Base-by-base conservation (phyloP, 768 basidiomycete species). In the Phaeotremella fagi region DNA sequence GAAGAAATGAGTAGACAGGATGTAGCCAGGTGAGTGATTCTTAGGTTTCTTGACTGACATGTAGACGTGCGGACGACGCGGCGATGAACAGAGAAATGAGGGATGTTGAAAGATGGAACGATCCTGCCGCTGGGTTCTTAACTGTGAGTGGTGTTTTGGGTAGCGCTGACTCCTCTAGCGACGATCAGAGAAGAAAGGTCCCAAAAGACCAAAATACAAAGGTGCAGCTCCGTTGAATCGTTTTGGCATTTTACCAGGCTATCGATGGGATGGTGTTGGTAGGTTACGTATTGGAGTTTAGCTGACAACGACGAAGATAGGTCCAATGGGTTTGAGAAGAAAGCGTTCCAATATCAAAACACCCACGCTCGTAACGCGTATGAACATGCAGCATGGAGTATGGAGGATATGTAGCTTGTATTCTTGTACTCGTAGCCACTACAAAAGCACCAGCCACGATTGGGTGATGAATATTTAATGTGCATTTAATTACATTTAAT, bases 261-360 rank as follows among this genome's bases (percentile, higher is more conserved):
- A 91, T 72, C 80, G 94, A 69, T 99, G 95, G 95, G 95, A 99
- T 72, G 95, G 95, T 25, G 95, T 98, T 59, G 92, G 92, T 90
- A 59, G 63, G 65, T 76, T 9, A 41, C 15, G 31, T 36, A 41
- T 7, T 41, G 24, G 27, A 18, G 20, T n/a, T 41, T 3, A 43
- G 22, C 3, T 44, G 29, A 28, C 27, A 48, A 22, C 16, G 31
- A 7, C 38, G 15, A 61, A 91, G 91, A 97, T 71, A 82, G 91
- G 50, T 82, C 88, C 3, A 97, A 86, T 58, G 95, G 94, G 3
- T 97, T 92, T 64, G 94, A 97, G 78, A 88, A 86, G 78, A 90
- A 90, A 64, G 77, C 83, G 47, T 94, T 92, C 78, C 90, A 97
- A 74, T 80, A 80, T 52, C 77, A 80, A 55, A 98, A 97, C 71